Conservation (phyloP, 495 filamentous ascomycete species). For the Aspergillus biplanus region DNA sequence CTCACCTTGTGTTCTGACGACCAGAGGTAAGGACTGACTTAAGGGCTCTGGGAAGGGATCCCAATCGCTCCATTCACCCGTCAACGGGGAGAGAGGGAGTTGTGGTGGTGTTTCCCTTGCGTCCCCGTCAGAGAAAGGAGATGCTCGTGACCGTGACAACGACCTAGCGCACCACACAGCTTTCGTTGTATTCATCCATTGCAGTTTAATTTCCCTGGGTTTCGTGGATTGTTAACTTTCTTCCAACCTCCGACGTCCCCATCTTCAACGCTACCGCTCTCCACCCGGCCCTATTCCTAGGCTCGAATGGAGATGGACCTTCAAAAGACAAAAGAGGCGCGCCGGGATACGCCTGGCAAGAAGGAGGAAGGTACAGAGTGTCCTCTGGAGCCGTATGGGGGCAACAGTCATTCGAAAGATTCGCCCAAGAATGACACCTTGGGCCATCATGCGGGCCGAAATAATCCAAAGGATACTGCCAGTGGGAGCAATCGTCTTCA, state of each 20-base stretch:
- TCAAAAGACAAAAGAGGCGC: conserved; percentile 52
- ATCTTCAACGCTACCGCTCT: background rate
- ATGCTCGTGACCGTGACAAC: conserved; percentile 29
- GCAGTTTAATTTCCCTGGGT: conserved; percentile 2
- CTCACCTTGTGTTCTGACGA: conserved; percentile 20
- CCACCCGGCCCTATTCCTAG: conserved; percentile 1
- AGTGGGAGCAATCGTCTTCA: conserved; percentile 22
- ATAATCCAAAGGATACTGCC: conserved; percentile 29
- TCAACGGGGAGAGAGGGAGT: conserved; percentile 12
- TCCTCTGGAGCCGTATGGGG: conserved; percentile 43
- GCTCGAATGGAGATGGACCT: conserved; percentile 45
- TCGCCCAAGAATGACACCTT: conserved; percentile 43
- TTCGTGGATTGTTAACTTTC: background rate
- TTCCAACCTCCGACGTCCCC: background rate
- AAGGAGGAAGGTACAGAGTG: conserved; percentile 49
- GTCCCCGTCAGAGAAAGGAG: conserved; percentile 24
- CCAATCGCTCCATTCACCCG: conserved; percentile 19
- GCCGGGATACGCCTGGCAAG: conserved; percentile 34
- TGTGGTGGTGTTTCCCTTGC: conserved; percentile 27
- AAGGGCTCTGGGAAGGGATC: conserved; percentile 28
- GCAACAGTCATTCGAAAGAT: conserved; percentile 41
- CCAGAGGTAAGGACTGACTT: conserved; percentile 29
- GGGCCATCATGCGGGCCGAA: conserved; percentile 35
- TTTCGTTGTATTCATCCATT: conserved; percentile 6
- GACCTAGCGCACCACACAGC: conserved; percentile 14